Conservation (phyloP, 768 basidiomycete genomes). For the Pleurotus cornucopiae region DNA sequence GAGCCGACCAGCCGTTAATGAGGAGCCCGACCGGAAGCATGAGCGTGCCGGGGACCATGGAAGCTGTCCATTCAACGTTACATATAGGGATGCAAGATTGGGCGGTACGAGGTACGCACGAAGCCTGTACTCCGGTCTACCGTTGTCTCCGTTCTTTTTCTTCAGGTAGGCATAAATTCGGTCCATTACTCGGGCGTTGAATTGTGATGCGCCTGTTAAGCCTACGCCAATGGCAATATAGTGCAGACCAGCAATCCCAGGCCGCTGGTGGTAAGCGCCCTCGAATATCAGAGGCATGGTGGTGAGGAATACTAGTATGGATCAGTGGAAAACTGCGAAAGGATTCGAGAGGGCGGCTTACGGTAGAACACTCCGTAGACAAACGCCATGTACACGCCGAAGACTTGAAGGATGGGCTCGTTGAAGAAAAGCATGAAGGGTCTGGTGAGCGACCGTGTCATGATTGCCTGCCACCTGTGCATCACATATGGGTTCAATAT, state of each 20-base stretch:
- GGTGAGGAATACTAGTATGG: conserved; percentile 54
- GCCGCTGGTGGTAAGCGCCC: conserved; percentile 44
- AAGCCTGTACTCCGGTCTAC: conserved; percentile 45
- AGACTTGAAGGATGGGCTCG: conserved; percentile 66
- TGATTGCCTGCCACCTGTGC: conserved; percentile 45
- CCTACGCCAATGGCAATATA: conserved; percentile 73
- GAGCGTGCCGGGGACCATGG: conserved; percentile 55
- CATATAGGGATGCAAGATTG: too few species aligned
- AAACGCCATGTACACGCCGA: conserved; percentile 67
- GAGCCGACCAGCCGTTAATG: conserved; percentile 66
- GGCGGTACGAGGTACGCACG: conserved; percentile 23
- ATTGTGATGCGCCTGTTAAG: conserved; percentile 47
- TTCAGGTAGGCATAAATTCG: conserved; percentile 46
- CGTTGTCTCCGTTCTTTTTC: conserved; percentile 38
- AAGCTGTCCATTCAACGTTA: conserved; percentile 28
- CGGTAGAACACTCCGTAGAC: conserved; percentile 60
- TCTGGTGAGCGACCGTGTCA: conserved; percentile 52
- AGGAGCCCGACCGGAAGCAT: conserved; percentile 64
- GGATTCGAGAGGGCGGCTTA: conserved; percentile 21
- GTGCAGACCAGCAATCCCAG: conserved; percentile 62
- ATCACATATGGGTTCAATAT: background rate
- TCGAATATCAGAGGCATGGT: conserved; percentile 59
- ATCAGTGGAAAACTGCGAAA: background rate
- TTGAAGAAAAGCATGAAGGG: conserved; percentile 59
- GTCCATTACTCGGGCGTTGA: conserved; percentile 57